Percentiles rank a stretch among this genome's conserved stretches.
These are phyloP conservation scores for Brassica rapa DNA, from an alignment of 345 rosid genomes.

Conservation along the genomic window DNA sequence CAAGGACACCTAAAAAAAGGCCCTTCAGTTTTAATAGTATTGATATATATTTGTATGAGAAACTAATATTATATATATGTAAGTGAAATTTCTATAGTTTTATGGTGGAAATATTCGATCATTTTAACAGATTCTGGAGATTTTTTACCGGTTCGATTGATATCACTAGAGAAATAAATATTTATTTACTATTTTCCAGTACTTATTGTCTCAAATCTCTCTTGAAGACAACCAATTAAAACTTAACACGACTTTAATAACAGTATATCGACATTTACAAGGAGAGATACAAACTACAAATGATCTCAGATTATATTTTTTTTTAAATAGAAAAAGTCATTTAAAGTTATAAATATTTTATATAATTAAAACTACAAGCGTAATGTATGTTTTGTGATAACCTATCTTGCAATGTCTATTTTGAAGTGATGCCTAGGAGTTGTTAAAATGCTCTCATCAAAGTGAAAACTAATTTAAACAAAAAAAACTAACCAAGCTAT, in stretches of 20 bases:
- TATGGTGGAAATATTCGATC: background rate
- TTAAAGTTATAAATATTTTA: background rate
- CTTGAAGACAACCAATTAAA: background rate
- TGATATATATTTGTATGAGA: too few relatives aligned
- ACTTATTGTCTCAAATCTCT: background rate
- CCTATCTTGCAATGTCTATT: constrained; percentile 6
- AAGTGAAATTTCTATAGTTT: background rate
- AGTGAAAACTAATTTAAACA: constrained; percentile 12
- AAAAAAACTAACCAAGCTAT: constrained; percentile 13
- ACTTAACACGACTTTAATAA: background rate
- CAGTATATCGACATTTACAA: background rate
- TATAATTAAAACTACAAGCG: background rate
- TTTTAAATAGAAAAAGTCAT: background rate
- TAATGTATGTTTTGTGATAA: background rate
- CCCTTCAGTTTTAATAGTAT: too few relatives aligned
- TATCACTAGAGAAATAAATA: background rate
- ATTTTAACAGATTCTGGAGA: background rate
- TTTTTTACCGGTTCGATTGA: background rate
- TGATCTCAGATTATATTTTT: background rate
- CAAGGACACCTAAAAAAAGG: too few relatives aligned
- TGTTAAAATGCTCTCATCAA: constrained; percentile 17
- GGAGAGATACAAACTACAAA: background rate
- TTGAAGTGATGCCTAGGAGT: constrained; percentile 25
- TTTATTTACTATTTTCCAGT: background rate
- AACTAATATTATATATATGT: too few relatives aligned